These are phyloP conservation scores for Edaphochlamys debaryana DNA, from an alignment of 139 green algal species.

Conservation along the genomic window DNA sequence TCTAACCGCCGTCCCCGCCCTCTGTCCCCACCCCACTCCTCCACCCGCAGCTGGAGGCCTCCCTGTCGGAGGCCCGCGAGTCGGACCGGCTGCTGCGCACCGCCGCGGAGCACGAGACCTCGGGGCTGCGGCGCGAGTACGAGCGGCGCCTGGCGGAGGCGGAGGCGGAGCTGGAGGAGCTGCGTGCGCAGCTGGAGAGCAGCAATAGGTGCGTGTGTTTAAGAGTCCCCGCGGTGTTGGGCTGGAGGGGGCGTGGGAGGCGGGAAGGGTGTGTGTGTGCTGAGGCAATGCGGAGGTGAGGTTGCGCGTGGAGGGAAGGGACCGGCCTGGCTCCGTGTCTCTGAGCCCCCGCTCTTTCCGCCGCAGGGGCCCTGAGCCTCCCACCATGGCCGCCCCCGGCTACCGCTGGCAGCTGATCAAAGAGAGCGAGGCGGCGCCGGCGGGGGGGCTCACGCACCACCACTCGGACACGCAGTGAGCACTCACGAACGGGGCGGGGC, in stretches of 20 bases:
- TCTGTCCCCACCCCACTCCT: too few relatives aligned
- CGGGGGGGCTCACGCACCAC: not conserved
- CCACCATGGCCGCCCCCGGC: conserved; percentile 67
- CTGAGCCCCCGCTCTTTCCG: not conserved
- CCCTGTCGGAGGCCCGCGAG: conserved; percentile 36
- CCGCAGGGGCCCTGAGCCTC: conserved; percentile 38
- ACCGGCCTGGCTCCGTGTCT: too few relatives aligned
- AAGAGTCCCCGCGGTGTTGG: too few relatives aligned
- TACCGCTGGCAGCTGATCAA: conserved; percentile 76
- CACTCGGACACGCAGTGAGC: not conserved
- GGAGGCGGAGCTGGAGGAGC: conserved; percentile 47
- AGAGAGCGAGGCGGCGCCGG: conserved; percentile 49
- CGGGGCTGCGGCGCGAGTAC: conserved; percentile 30
- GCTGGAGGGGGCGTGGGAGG: not conserved
- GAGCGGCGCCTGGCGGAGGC: conserved; percentile 48
- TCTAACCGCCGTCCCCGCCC: too few relatives aligned
- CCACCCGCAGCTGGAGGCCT: conserved; percentile 35
- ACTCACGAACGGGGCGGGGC: too few relatives aligned
- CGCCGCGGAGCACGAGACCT: conserved; percentile 64
- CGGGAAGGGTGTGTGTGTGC: not conserved
- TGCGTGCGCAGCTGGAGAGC: not conserved
- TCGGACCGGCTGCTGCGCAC: conserved; percentile 64
- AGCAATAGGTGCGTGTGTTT: conserved; percentile 35
- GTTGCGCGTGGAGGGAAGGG: too few relatives aligned
- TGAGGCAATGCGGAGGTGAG: not conserved